These are phyloP conservation scores for Suillus clintonianus DNA, from an alignment of 768 basidiomycete genomes.

Conservation along the genomic window DNA sequence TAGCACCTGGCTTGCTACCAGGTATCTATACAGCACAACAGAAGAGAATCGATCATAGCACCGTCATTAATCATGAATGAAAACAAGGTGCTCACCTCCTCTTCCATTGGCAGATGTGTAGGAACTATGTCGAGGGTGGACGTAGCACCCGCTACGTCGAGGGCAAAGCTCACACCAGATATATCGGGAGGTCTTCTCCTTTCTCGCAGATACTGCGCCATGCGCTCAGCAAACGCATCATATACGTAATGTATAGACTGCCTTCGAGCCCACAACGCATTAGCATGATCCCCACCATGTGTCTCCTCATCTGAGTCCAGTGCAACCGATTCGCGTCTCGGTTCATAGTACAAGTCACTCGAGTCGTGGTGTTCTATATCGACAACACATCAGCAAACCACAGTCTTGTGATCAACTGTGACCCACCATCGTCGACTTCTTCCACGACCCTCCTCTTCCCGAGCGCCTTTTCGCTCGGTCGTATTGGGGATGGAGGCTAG, in stretches of 20 bases:
- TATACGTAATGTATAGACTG: constrained; percentile 78
- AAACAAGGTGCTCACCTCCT: background rate
- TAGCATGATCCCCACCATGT: background rate
- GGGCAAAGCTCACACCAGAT: background rate
- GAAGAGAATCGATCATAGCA: background rate
- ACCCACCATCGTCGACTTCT: constrained; percentile 46
- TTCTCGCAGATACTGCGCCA: constrained; percentile 57
- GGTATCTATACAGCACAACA: background rate
- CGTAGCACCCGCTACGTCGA: background rate
- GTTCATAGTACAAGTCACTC: constrained; percentile 55
- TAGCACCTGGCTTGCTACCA: background rate
- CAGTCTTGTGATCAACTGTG: background rate
- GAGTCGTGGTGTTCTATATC: constrained; percentile 51
- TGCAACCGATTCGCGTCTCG: constrained; percentile 33
- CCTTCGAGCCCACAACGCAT: constrained; percentile 36
- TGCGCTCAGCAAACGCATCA: constrained; percentile 87
- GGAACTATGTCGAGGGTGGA: background rate
- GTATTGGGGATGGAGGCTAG: constrained; percentile 45
- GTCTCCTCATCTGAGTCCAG: constrained; percentile 47
- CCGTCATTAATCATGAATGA: background rate
- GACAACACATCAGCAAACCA: background rate
- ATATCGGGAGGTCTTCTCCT: constrained; percentile 21
- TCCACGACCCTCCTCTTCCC: constrained; percentile 77
- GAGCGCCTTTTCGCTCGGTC: constrained; percentile 84
- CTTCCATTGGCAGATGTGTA: background rate